Evolutionary conservation across 176 grass and related monocot species (phyloP), one percentile per base, ranked within the genome.

Genomic region (Juncus inflexus): DNA sequence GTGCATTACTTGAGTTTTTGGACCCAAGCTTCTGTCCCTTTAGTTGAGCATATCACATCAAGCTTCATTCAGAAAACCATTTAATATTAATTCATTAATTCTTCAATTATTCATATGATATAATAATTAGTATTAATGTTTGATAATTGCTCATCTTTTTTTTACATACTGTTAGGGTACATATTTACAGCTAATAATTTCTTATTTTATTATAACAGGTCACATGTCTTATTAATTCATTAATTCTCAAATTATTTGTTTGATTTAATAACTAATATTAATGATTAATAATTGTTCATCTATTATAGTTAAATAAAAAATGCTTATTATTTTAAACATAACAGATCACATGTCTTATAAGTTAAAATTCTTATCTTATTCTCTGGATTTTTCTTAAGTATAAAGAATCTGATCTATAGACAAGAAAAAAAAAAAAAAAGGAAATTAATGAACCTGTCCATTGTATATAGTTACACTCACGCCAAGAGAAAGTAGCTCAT

Each of bases 1-100:
- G 9, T 47, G 4, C 43, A 47, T 81, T 63, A 91, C 92, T 81
- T 75, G 65, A 96, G 87, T 69, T 86, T 96, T 19, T 81, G 76
- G 58, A 91, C 70, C 92, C 92, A 96, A 37, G 83, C 76, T 64
- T 88, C 16, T 2, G 81, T 83, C 3, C 87, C 87, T 65, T 90
- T 91, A 51, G 87, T 91, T 35, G 92, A 76, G 73, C 87, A 91
- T 68, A 96, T 96, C 66, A 96, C 62, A 57, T 96, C 91, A 36
- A 96, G 69, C 84, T 96, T 73, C 67, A 79, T 12, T 14, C 37
- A 71, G 3, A 52, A 59, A 71, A 71, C 6, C 11, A 7, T 56
- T 52, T 6, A 42, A 55, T 28, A 28, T 9, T 47, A 47, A 47
- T 71, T 51, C 19, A 28, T 57, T 8, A 71, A 41, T 55, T 58